Percentiles rank a stretch among this genome's conserved stretches.
Conservation (phyloP, 805 yeast species). For the Schwanniomyces vanrijiae region DNA sequence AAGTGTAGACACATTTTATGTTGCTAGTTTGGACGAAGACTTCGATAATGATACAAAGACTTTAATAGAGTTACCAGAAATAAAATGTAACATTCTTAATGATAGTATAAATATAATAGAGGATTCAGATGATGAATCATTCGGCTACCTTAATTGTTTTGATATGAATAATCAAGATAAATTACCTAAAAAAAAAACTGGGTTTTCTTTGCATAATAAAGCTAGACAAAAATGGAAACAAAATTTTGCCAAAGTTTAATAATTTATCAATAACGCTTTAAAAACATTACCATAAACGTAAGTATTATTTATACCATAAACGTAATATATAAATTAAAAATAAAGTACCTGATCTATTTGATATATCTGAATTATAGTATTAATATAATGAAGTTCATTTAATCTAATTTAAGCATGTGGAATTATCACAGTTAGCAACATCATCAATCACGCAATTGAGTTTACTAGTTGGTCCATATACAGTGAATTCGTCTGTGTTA, state of each 20-base stretch:
- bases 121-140: background rate
- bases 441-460: slow-evolving; percentile 30
- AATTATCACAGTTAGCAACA: slow-evolving; percentile 29
- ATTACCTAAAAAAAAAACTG: background rate
- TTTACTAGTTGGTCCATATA: slow-evolving; percentile 32
- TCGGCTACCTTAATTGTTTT: background rate
- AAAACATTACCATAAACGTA: background rate
- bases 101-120: background rate
- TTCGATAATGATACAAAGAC: background rate
- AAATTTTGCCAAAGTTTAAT: background rate
- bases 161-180: background rate
- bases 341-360: background rate
- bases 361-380: background rate
- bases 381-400: too few species aligned
- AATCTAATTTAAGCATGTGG: slow-evolving; percentile 15
- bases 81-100: background rate
- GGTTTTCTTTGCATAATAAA: background rate
- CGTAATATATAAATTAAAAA: background rate
- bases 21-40: background rate
- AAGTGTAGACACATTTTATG: background rate
- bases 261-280: background rate
- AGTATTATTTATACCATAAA: background rate
- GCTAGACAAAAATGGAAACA: background rate
- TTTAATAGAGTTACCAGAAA: background rate
- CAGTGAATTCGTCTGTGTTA: slow-evolving; percentile 12